phyloP scores from a whole-genome alignment of 179 eudicot species.

The Monotropa hypopitys region DNA sequence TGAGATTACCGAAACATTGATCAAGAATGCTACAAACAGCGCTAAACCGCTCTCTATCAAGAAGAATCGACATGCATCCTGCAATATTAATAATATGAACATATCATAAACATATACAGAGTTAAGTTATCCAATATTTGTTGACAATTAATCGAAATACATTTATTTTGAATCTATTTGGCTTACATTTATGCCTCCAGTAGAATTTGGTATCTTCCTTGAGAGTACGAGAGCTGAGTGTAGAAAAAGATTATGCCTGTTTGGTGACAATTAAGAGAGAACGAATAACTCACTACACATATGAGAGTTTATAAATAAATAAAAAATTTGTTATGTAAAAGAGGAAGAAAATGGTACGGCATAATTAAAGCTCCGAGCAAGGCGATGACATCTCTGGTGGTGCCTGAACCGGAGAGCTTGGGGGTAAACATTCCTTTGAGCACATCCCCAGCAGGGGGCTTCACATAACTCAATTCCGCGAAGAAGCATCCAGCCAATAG shows the following conservation, averaged over 20 bases:
- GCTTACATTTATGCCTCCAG: conserved; percentile 48
- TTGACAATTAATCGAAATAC: too few relatives aligned
- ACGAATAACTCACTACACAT: too few relatives aligned
- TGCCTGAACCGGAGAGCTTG: conserved; percentile 36
- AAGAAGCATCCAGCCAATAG: conserved; percentile 74
- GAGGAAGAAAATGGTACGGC: conserved; percentile 45
- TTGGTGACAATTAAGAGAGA: background rate
- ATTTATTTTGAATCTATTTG: background rate
- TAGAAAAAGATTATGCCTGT: conserved; percentile 71
- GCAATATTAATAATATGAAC: conserved; percentile 15
- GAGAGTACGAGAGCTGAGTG: conserved; percentile 77
- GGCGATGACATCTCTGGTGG: conserved; percentile 73
- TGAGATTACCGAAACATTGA: conserved; percentile 59
- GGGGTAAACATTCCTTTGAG: conserved; percentile 70
- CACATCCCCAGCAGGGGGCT: conserved; percentile 47
- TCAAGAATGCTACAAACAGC: conserved; percentile 61
- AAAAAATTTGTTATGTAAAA: background rate
- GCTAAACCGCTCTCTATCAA: conserved; percentile 85
- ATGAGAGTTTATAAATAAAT: background rate
- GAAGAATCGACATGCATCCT: conserved; percentile 87
- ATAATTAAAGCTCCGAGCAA: conserved; percentile 66
- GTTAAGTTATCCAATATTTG: background rate
- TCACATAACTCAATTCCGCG: conserved; percentile 54
- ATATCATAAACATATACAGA: background rate
- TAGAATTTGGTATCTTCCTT: conserved; percentile 49